Evolutionary conservation across 2,329 filamentous ascomycete species (phyloP), one percentile per base, ranked within the genome.

Genomic region (Nothophaeocryptopus gaeumannii): DNA sequence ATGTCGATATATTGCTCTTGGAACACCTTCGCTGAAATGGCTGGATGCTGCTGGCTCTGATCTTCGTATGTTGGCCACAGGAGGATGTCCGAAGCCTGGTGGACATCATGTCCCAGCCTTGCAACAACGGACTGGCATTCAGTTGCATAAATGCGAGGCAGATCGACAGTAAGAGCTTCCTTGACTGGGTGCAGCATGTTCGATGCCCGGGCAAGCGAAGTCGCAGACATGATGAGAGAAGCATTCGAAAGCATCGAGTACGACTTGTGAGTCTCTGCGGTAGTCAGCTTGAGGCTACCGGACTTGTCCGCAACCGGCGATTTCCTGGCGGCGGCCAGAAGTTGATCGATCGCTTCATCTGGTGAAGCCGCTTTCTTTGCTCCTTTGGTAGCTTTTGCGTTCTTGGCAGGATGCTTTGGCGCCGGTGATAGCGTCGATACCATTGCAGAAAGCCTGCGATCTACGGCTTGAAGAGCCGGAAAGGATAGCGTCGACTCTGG

Each of bases 401-500:
- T 20, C 14, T 54, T 56, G n/a, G 30, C 11, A 13, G 14, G 16
- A 8, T 39, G 39, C 16, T 37, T 52, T 10, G 32, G 10, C 3
- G 32, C 32, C 8, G 43, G n/a, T 30, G 44, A 31, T 10, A n/a
- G 13, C 20, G 35, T 29, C 13, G 33, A 16, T n/a, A 13, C 11
- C 31, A 39, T 14, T 4, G 36, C n/a, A 10, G 47, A 45, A 14
- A 35, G 41, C 34, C 33, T 50, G 39, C 38, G 10, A 5, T 47
- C 39, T 5, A 38, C 4, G 10, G 30, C 11, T 11, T 50, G 55
- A 3, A 92, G 75, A 0, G 88, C 84, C 1, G 91, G 89, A 52
- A 92, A 86, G 0, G 90, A 95, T 20, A 96, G 84, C 0, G 90
- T 96, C 0, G 93, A 96, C 62, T 99, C 93, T 39, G 92, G 88